These are phyloP conservation scores for Cunninghamia lanceolata DNA, from an alignment of 75 land plant genomes.

Conservation along the genomic window DNA sequence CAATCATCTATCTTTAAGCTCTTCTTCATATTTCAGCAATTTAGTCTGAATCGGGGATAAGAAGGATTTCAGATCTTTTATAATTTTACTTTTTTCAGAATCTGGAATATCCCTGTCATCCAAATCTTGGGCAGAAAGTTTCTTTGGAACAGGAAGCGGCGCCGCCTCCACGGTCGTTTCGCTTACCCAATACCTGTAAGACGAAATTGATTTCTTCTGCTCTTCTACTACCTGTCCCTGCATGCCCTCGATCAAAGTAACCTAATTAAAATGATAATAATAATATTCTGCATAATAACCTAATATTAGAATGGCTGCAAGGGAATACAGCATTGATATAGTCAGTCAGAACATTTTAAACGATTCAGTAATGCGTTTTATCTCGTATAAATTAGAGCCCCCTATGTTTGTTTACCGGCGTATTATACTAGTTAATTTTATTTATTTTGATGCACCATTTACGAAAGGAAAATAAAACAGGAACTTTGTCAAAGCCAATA, in stretches of 20 bases:
- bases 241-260: slow-evolving; percentile 9
- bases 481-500: no score
- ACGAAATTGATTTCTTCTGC: slow-evolving; percentile 32
- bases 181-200: slow-evolving; percentile 93
- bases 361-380: no score
- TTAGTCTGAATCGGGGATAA: slow-evolving; percentile 40
- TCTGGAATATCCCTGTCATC: slow-evolving; percentile 32
- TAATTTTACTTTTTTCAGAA: slow-evolving; percentile 28
- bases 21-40: slow-evolving; percentile 45
- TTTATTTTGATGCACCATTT: no score
- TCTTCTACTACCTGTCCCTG: slow-evolving; percentile 19
- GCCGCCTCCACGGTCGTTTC: slow-evolving; percentile 59
- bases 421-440: no score
- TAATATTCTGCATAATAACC: not conserved
- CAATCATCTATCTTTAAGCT: slow-evolving; percentile 38
- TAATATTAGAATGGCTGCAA: no score
- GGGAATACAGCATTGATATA: no score
- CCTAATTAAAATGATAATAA: not conserved
- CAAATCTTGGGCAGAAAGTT: slow-evolving; percentile 51
- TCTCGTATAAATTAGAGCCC: no score
- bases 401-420: no score
- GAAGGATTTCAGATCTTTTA: slow-evolving; percentile 39
- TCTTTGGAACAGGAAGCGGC: slow-evolving; percentile 68
- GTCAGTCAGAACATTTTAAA: no score
- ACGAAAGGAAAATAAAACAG: no score